phyloP scores from a whole-genome alignment of 176 grass and related monocot species.

The Aegilops bicornis region DNA sequence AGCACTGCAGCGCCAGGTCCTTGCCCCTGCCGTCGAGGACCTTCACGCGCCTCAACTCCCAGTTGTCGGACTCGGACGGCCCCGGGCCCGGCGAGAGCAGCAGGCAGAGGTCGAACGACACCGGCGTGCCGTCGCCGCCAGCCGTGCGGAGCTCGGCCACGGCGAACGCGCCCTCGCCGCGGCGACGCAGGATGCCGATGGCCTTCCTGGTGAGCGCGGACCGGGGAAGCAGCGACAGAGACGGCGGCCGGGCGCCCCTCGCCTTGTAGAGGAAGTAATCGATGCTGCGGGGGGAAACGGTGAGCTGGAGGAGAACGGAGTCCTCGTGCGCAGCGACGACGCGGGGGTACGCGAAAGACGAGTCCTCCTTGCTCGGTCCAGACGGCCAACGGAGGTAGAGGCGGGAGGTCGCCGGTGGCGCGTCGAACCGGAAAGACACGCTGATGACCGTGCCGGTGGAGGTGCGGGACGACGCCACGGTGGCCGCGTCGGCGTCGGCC shows the following conservation, averaged over 20 bases:
- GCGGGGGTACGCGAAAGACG: not conserved
- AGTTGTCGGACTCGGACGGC: not conserved
- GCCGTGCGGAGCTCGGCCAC: not conserved
- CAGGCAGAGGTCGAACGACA: constrained; percentile 2
- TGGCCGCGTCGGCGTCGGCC: not conserved
- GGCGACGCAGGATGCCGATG: not conserved
- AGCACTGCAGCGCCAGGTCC: not conserved
- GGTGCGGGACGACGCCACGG: not conserved
- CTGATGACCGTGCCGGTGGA: not conserved
- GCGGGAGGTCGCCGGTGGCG: constrained; percentile 1
- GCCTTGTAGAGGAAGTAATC: not conserved
- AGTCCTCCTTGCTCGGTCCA: not conserved
- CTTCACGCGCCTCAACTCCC: not conserved
- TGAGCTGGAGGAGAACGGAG: not conserved
- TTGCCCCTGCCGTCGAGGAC: not conserved
- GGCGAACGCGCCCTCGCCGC: not conserved
- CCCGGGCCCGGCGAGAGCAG: not conserved
- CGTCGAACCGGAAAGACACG: not conserved
- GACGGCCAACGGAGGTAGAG: not conserved
- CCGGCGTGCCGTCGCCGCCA: not conserved
- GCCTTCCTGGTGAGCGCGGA: not conserved
- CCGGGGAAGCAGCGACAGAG: not conserved
- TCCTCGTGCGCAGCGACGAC: not conserved
- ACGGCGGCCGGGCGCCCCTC: not conserved
- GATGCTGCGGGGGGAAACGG: not conserved